Evolutionary conservation across 1,139 yeast genomes (phyloP), one percentile per base, ranked within the genome.

Genomic region (Arxiozyma telluris): DNA sequence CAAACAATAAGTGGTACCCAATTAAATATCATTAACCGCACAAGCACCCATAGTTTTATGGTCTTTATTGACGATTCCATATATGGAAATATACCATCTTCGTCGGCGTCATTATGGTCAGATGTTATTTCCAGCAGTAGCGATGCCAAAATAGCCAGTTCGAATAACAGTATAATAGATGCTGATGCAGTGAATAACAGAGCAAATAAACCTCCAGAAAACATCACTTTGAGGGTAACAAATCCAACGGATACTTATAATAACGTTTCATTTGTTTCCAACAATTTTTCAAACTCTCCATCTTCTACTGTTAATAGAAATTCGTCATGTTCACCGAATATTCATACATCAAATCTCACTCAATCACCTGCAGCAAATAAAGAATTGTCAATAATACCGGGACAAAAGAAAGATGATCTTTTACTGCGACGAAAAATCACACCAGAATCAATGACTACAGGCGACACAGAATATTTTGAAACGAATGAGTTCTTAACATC

Each of bases 381-480:
- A 22, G 30, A 34, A 1, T 17, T 21, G 12, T 9, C 45, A 9
- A 12, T 49, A 15, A 42, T 49, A 49, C 49, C 41, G 11, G 3
- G n/a, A 34, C 49, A 21, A 17, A 41, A 18, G 20, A 5, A 20
- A 23, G 21, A 20, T 21, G 30, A 18, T 41, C 20, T n/a, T 21
- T 18, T 8, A 1, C 22, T 41, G 22, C 53, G 46, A 50, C 53
- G 27, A n/a, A 20, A 50, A n/a, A 18, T 23, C 30, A 45, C 53
- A 17, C 30, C 42, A 12, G 27, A 18, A n/a, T 50, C 53, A 22
- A 50, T 38, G 18, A 27, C 15, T 18, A 50, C 53, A 17, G 44
- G 34, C 9, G 30, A 43, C 30, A 50, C 53, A 23, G 49, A 45
- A 41, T 50, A 45, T 46, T 50, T 46, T n/a, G 53, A 50, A 22